Conservation (phyloP, 768 basidiomycete genomes). For the Termitomyces sp. region DNA sequence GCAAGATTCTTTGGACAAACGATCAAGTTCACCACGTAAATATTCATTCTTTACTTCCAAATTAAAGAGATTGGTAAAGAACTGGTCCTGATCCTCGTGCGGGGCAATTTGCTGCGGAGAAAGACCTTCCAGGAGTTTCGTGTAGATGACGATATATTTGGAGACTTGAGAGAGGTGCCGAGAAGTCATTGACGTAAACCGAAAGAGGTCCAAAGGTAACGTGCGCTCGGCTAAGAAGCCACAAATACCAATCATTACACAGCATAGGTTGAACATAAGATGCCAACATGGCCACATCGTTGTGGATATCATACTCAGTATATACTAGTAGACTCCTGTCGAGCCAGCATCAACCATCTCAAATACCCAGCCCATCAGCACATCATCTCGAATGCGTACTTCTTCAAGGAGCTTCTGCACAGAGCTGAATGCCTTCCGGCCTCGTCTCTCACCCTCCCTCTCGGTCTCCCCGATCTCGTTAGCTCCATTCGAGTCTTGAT, state of each 20-base stretch:
- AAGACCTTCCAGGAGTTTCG: slow-evolving; percentile 46
- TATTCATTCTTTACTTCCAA: slow-evolving; percentile 47
- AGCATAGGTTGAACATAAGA: not conserved
- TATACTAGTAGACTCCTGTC: slow-evolving; percentile 8
- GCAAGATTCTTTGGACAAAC: slow-evolving; percentile 43
- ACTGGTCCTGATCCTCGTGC: slow-evolving; percentile 34
- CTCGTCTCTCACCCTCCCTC: slow-evolving; percentile 64
- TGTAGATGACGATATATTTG: slow-evolving; percentile 41
- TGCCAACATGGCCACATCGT: not conserved
- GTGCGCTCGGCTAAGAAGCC: not conserved
- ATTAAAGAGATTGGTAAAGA: slow-evolving; percentile 49
- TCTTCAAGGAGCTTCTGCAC: slow-evolving; percentile 55
- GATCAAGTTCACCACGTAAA: slow-evolving; percentile 32
- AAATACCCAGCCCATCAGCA: slow-evolving; percentile 49
- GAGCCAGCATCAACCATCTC: slow-evolving; percentile 53
- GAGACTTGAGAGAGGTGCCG: slow-evolving; percentile 24
- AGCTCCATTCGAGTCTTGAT: slow-evolving; percentile 44
- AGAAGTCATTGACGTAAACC: slow-evolving; percentile 9
- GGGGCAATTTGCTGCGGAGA: slow-evolving; percentile 38
- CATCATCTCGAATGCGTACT: slow-evolving; percentile 61
- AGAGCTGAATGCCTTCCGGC: slow-evolving; percentile 64
- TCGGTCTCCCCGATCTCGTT: slow-evolving; percentile 48
- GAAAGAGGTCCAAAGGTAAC: not conserved
- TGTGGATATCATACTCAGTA: not conserved
- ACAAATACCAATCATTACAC: not conserved